phyloP scores from a whole-genome alignment of 2,329 filamentous ascomycete genomes.

The Alternaria sp. region DNA sequence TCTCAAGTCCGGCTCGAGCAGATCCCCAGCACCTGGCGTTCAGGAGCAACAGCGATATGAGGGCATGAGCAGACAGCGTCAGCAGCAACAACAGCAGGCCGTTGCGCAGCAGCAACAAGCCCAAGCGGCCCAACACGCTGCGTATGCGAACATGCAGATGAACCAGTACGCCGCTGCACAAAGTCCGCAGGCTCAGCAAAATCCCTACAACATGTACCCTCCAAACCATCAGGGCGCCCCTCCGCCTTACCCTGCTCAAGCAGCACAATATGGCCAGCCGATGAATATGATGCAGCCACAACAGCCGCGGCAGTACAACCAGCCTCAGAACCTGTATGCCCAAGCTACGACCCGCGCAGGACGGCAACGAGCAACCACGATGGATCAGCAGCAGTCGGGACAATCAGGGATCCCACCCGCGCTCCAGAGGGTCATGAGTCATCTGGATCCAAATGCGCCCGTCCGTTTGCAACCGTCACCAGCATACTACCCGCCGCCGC shows the following conservation, averaged over 20 bases:
- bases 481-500: conserved; percentile 94
- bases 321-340: conserved; percentile 77
- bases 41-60: conserved; percentile 97
- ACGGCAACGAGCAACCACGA: conserved; percentile 90
- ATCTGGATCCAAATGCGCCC: conserved; percentile 92
- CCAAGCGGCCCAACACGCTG: conserved; percentile 69
- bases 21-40: conserved; percentile 90
- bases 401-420: conserved; percentile 90
- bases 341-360: conserved; percentile 80
- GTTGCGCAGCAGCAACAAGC: conserved; percentile 65
- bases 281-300: conserved; percentile 62
- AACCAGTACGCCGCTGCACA: conserved; percentile 60
- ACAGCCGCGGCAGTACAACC: conserved; percentile 52
- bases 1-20: conserved; percentile 84
- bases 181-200: conserved; percentile 61
- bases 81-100: conserved; percentile 61
- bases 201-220: conserved; percentile 84
- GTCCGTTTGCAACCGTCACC: conserved; percentile 95
- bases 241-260: conserved; percentile 81
- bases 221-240: conserved; percentile 73
- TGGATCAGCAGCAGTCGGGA: conserved; percentile 93
- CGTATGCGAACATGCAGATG: conserved; percentile 71
- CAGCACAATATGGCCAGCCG: conserved; percentile 61
- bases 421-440: conserved; percentile 93
- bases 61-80: conserved; percentile 90